Conservation (phyloP, 768 basidiomycete species). For the Trametes meyenii region DNA sequence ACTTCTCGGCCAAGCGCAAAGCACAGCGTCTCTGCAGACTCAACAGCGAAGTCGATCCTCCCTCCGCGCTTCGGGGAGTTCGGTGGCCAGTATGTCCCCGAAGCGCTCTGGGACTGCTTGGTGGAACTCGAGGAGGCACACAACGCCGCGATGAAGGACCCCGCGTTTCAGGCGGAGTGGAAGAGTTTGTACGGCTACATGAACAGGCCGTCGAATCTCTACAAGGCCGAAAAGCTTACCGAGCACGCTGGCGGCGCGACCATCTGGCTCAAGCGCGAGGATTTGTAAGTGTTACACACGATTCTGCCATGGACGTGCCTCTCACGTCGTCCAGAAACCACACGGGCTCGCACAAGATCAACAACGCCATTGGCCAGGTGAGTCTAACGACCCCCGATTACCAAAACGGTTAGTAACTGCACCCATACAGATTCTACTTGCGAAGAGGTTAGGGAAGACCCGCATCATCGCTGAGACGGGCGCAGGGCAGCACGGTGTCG, state of each 20-base stretch:
- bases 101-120: conserved; percentile 92
- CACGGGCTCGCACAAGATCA: conserved; percentile 99
- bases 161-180: conserved; percentile 92
- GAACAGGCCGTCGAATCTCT: conserved; percentile 90
- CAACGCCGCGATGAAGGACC: conserved; percentile 82
- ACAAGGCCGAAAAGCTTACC: conserved; percentile 89
- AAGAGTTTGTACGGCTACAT: conserved; percentile 88
- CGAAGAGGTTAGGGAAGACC: conserved; percentile 91
- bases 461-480: conserved; percentile 99
- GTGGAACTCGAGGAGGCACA: conserved; percentile 91
- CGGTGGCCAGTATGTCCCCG: conserved; percentile 97
- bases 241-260: conserved; percentile 89
- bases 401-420: conserved; percentile 6
- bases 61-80: conserved; percentile 92
- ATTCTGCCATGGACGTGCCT: conserved; percentile 4
- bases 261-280: conserved; percentile 98
- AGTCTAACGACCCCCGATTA: conserved; percentile 22
- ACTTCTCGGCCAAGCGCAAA: conserved; percentile 36
- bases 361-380: conserved; percentile 96
- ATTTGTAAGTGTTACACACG: conserved; percentile 56
- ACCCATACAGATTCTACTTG: conserved; percentile 76
- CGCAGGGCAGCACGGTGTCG: conserved; percentile 98
- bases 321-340: conserved; percentile 68
- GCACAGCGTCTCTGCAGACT: conserved; percentile 34
- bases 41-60: conserved; percentile 46